Evolutionary conservation across 192 early-diverging fungal genomes (phyloP).

Genomic region (Entrophospora sp.): DNA sequence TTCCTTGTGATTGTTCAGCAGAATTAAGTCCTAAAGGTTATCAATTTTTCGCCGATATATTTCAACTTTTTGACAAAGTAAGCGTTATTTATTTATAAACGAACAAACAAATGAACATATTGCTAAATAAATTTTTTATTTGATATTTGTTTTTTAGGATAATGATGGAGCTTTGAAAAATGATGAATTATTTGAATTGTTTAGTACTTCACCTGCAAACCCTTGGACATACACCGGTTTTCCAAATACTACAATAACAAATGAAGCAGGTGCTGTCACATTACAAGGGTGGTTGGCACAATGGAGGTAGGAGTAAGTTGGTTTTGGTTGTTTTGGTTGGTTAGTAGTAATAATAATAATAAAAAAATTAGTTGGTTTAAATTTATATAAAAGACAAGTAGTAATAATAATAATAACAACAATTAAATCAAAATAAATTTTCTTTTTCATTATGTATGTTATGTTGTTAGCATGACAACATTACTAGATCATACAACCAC

Average conservation of each 20-base stretch:
- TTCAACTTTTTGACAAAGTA: constrained; percentile 88
- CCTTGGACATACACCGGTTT: constrained; percentile 89
- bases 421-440: neutral
- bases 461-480: constrained; percentile 85
- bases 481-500: constrained; percentile 84
- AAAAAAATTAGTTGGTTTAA: neutral
- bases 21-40: constrained; percentile 92
- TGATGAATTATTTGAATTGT: constrained; percentile 75
- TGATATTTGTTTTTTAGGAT: constrained; percentile 52
- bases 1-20: constrained; percentile 82
- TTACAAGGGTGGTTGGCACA: constrained; percentile 97
- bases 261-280: constrained; percentile 81
- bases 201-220: constrained; percentile 79
- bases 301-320: constrained; percentile 72
- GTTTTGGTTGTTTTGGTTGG: no score
- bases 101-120: no score
- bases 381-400: neutral
- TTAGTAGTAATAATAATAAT: neutral
- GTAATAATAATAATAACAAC: neutral
- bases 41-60: constrained; percentile 91
- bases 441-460: neutral
- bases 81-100: no score
- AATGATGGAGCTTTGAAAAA: constrained; percentile 91
- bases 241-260: constrained; percentile 84
- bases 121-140: no score